Evolutionary conservation across 805 yeast species (phyloP).

Genomic region (Wickerhamomyces alni): DNA sequence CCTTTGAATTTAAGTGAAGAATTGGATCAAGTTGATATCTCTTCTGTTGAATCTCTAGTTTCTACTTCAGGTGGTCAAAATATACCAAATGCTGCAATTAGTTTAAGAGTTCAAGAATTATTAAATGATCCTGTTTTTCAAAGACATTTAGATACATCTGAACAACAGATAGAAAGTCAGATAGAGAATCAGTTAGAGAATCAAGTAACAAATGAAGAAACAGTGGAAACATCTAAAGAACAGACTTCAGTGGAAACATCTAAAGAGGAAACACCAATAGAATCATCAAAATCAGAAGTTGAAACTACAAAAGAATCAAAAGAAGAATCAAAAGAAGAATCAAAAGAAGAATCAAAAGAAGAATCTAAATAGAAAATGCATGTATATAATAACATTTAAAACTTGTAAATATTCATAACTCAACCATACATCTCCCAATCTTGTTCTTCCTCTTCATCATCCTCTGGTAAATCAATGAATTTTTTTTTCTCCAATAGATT

Average conservation of each 20-base stretch:
- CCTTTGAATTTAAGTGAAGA: conserved; percentile 37
- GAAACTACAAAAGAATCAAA: conserved; percentile 1
- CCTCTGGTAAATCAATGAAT: conserved; percentile 23
- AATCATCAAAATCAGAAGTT: conserved; percentile 5
- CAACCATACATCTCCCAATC: conserved; percentile 79
- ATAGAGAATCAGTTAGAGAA: too few relatives aligned
- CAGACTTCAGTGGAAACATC: too few relatives aligned
- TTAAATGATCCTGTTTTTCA: conserved; percentile 68
- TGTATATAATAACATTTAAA: conserved; percentile 4
- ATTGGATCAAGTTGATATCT: conserved; percentile 27
- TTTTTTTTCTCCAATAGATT: conserved; percentile 52
- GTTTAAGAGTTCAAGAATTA: conserved; percentile 59
- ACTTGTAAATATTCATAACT: neutral
- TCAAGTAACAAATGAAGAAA: too few relatives aligned
- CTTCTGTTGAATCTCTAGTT: conserved; percentile 6
- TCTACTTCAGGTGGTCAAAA: conserved; percentile 7
- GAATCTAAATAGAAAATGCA: conserved; percentile 3
- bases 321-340: neutral
- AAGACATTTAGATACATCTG: conserved; percentile 30
- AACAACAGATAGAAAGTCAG: neutral
- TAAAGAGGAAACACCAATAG: conserved; percentile 9
- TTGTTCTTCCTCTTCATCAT: conserved; percentile 55
- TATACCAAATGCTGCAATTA: conserved; percentile 14
- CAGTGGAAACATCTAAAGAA: too few relatives aligned
- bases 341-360: neutral